Evolutionary conservation across 257 asterid species (phyloP).

Genomic region (Solanum etuberosum): DNA sequence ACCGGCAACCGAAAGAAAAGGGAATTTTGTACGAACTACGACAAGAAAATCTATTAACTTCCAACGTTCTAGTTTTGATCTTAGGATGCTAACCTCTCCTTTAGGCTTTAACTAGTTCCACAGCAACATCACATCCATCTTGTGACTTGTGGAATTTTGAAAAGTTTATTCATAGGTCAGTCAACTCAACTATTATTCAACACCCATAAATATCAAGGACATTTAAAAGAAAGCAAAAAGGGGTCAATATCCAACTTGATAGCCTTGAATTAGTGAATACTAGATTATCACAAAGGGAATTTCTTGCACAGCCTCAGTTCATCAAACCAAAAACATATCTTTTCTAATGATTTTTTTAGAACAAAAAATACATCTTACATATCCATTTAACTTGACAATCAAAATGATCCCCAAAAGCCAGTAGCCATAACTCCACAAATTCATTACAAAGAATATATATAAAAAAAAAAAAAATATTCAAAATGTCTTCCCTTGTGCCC

Average conservation of each 20-base stretch:
- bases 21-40: background rate
- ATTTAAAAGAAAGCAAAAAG: background rate
- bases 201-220: background rate
- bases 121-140: background rate
- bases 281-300: background rate
- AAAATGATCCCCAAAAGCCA: background rate
- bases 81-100: background rate
- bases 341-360: background rate
- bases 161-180: background rate
- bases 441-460: background rate
- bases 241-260: background rate
- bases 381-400: background rate
- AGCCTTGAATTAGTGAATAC: background rate
- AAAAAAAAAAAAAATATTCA: background rate
- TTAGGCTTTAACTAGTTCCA: background rate
- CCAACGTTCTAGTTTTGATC: background rate
- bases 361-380: background rate
- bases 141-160: background rate
- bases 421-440: background rate
- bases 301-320: background rate
- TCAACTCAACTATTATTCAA: background rate
- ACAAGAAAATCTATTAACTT: background rate
- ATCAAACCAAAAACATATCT: background rate
- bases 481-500: background rate
- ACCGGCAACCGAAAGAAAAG: background rate